These are phyloP conservation scores for Mayamaea pseudoterrestris DNA, from an alignment of 108 stramenopile genomes.

Conservation along the genomic window DNA sequence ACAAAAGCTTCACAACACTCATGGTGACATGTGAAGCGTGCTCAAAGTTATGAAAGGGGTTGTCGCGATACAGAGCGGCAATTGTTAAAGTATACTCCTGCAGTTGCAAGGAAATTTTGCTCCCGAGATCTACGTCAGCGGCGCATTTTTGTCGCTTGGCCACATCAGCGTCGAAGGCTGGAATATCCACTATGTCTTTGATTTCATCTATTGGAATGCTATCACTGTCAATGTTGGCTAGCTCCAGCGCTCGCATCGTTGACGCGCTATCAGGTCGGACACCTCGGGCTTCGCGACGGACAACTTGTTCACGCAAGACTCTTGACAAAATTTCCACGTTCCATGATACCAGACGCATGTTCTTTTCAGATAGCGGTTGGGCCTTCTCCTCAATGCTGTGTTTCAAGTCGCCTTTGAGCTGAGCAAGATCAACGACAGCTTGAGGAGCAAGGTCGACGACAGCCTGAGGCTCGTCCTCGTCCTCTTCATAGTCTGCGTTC, in stretches of 20 bases:
- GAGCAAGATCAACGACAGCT: too few relatives aligned
- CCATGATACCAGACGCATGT: slow-evolving; percentile 8
- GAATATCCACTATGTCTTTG: slow-evolving; percentile 19
- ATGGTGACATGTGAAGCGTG: slow-evolving; percentile 28
- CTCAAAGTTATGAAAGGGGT: slow-evolving; percentile 29
- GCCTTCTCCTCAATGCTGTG: too few relatives aligned
- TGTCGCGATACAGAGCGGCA: slow-evolving; percentile 26
- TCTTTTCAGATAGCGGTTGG: background rate
- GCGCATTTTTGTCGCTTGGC: slow-evolving; percentile 11
- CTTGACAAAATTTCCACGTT: slow-evolving; percentile 8
- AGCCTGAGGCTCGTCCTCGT: too few relatives aligned
- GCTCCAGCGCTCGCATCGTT: background rate
- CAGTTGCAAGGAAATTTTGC: slow-evolving; percentile 21
- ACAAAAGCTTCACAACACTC: slow-evolving; percentile 17
- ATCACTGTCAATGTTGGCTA: background rate
- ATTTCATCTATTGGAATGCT: slow-evolving; percentile 13
- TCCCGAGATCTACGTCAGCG: slow-evolving; percentile 12
- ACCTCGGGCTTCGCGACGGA: background rate
- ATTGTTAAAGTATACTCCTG: slow-evolving; percentile 20
- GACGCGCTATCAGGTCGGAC: background rate
- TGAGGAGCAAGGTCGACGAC: too few relatives aligned
- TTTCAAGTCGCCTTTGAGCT: too few relatives aligned
- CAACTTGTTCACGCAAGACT: background rate
- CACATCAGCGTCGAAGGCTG: slow-evolving; percentile 5
- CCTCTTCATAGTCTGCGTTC: too few relatives aligned